Base-by-base conservation (phyloP, 2,329 filamentous ascomycete species). In the Talaromyces marneffei region DNA sequence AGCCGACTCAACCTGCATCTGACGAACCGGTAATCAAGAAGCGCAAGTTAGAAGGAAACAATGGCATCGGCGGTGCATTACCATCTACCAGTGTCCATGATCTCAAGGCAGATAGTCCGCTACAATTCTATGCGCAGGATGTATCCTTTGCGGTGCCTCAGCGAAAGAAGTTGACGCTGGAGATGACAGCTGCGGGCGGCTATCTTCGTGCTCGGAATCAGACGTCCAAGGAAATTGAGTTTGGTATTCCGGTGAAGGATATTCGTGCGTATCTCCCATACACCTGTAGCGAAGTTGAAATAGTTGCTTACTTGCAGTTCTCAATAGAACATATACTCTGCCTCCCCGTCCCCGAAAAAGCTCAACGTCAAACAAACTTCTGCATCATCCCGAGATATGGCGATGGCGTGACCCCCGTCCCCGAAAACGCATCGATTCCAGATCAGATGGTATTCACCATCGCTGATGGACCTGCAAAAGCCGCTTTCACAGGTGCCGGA, bases 301-400 rank as follows among this genome's bases (percentile, higher is more conserved):
- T 1, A 2, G 7, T 20, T 27, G 40, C 39, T 57, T 44, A 57
- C 29, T 4, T 7, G 10, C 46, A 29, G 10, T 40, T 12, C 14
- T 37, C 8, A 2, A 27, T 68, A 76, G 83, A 83, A 57, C 81
- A 87, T 69, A 77, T 84, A 55, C 78, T 87, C 65, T 85, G 83
- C 66, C 76, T 87, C 40, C 85, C 85, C 0, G 81, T 87, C 2
- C 85, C 85, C 4, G 85, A 87, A 66, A 87, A 87, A 68, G 80
- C 83, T 3, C 82, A 85, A 64, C 81, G 83, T 59, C 84, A 86
- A 67, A 83, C 83, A 72, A 86, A 85, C 66, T 87, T 87, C 69
- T 82, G 85, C 67, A 72, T 87, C 44, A 78, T 87, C 42, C 83
- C 85, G 2, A 72, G 78, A 29, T 76, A 79, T 56, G 79, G 75